A percentile compares a stretch with the other conserved stretches of the same genome.
These are phyloP conservation scores for Penicillium aurantiogriseum DNA, from an alignment of 2,329 filamentous ascomycete genomes.

Conservation along the genomic window DNA sequence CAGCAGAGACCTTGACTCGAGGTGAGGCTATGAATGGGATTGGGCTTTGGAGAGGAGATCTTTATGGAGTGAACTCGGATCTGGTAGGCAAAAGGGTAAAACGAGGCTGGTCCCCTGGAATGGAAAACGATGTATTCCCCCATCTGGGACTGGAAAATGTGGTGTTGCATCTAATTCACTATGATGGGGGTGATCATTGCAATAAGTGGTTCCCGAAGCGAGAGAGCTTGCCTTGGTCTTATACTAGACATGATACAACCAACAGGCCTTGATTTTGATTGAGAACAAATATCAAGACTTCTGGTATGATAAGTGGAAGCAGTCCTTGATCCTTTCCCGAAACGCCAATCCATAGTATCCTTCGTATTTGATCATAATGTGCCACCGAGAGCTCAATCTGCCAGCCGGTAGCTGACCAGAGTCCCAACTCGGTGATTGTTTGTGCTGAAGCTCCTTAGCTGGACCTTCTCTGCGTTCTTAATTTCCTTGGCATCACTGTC, in stretches of 20 bases:
- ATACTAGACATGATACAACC: not conserved
- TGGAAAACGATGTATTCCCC: constrained; percentile 25
- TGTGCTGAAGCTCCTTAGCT: constrained; percentile 93
- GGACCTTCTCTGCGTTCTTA: constrained; percentile 87
- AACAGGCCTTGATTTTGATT: not conserved
- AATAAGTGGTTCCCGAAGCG: constrained; percentile 31
- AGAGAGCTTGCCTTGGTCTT: constrained; percentile 34
- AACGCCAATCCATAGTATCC: constrained; percentile 28
- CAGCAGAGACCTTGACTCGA: constrained; percentile 27
- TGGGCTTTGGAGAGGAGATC: constrained; percentile 41
- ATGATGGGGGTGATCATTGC: constrained; percentile 28
- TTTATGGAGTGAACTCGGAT: constrained; percentile 37
- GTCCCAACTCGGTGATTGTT: constrained; percentile 93
- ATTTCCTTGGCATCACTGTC: constrained; percentile 99
- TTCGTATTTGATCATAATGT: constrained; percentile 22
- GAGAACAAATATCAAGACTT: not conserved
- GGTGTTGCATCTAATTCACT: constrained; percentile 32
- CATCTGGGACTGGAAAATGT: constrained; percentile 26
- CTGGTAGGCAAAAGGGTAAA: constrained; percentile 37
- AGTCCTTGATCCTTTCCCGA: constrained; percentile 11
- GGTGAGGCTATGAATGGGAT: constrained; percentile 41
- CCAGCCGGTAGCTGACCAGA: constrained; percentile 79
- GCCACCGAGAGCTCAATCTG: constrained; percentile 31
- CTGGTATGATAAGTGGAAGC: not conserved
- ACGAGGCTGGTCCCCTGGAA: constrained; percentile 40